Evolutionary conservation across 1,284 basidiomycete genomes (phyloP), one percentile per base, ranked within the genome.

Genomic region (Phaffia rhodozyma): DNA sequence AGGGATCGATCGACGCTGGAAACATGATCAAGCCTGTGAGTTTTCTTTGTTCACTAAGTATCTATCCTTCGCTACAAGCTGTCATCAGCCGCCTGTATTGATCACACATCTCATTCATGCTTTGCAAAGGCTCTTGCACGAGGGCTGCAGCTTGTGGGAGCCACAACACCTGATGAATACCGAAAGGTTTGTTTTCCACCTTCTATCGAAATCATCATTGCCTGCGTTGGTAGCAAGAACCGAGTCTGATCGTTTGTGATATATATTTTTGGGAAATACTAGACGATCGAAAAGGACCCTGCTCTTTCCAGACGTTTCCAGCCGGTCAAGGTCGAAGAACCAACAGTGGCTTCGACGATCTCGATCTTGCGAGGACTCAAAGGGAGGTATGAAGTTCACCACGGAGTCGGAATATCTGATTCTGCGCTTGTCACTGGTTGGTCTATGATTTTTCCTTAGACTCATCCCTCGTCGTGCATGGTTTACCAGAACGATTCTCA

Each of bases 241-340:
- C 20, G 18, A 30, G 27, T 34, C 20, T 16, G 13, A 23, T 52
- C 49, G 30, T 6, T 34, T 5, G 5, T 57, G 32, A 32, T 4
- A 34, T 34, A 1, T 21, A 48, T 34, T 16, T 60, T 23, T 60
- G 7, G 4, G 18, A 25, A 23, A 5, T 38, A 16, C 5, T 32
- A 62, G 74, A 88, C 86, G 0, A 94, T 96, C 54, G 89, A 86
- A 59, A 94, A 93, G 75, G 92, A 96, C 70, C 86, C 89, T 0
- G 91, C 91, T 0, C 83, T 96, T 1, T 89, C 92, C 69, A 81
- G 91, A 30, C 84, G 91, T 0, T 96, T 96, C 78, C 90, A 92
- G 71, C 87, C 89, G 0, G 85, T 96, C 3, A 79, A 80, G 55
- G 89, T 94, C 60, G 86, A 90, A 58, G 92, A 96, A 71, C 92